Evolutionary conservation across 1,139 yeast species (phyloP), one percentile per base, ranked within the genome.

Genomic region (Scheffersomyces quercinus): DNA sequence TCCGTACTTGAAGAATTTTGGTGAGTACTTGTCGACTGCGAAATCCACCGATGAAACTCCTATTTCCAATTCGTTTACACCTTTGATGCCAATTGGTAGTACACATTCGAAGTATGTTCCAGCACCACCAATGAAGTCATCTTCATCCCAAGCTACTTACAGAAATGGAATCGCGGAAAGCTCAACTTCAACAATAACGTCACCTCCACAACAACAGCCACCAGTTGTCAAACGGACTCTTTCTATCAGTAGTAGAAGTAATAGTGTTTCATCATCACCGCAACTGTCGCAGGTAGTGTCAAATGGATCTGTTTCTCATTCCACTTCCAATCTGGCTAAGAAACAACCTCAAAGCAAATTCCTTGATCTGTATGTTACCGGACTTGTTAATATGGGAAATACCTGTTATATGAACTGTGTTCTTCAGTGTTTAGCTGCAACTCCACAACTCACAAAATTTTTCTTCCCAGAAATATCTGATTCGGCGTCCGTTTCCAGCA

Each of bases 391-490:
- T 58, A 73, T 88, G 50, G 97, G 98, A 0, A 93, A 90, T 57
- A 87, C 97, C 0, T 93, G 99, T 64, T 93, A 93, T 62, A 85
- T 93, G 84, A 93, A 93, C 64, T 88, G 97, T 56, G 79, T 93
- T 45, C 65, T 93, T 13, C 99, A 93, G 64, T 91, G 98, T 59
- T 67, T 93, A 31, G 77, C 66, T 5, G 79, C 69, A 9, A 73
- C 68, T 20, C 77, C 71, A 36, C 81, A 65, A 52, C 65, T 68
- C 39, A 70, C 68, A 20, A 67, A 53, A 45, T 79, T 69, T 48
- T 72, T 73, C 52, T 70, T 71, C 49, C 74, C 76, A n/a, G 46
- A 37, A 33, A 37, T 45, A 29, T 44, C 49, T 12, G 16, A 38
- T 10, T 40, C 41, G 29, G 44, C 16, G 40, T 35, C 39, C n/a